Evolutionary conservation across 306 rosid genomes (phyloP), one percentile per base, ranked within the genome.

Genomic region (Ceratonia siliqua): DNA sequence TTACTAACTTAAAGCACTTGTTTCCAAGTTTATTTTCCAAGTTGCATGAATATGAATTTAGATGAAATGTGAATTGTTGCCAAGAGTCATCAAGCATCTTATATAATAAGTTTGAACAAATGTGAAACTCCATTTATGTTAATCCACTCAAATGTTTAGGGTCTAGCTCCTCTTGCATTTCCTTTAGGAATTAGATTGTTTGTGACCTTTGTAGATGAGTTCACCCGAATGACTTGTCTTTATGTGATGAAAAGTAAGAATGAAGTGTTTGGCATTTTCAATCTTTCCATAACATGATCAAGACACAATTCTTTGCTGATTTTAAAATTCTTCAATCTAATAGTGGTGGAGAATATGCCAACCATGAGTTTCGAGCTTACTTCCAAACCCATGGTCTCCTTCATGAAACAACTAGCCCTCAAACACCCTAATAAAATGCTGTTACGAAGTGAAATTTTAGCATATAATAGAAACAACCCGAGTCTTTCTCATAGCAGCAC

Each of bases 61-160:
- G 8, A 6, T 49, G 55, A 49, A n/a, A 3, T 25, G 2, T 49
- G 55, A 4, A 49, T 49, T 49, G 10, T 3, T 0, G 55, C 21
- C 2, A 49, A 49, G 9, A 49, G 2, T 49, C 24, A 49, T 49
- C 5, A 18, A 2, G 17, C 17, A n/a, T 9, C 24, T 49, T 49
- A n/a, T 17, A 9, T 10, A n/a, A 49, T 49, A 2, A 49, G 24
- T n/a, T 49, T 49, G 55, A 49, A n/a, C 1, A 49, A 49, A 49
- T 49, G 55, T 49, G 24, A 49, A 0, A 18, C 55, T n/a, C 55
- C 9, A 1, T 49, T 49, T 49, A 1, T 57, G 3, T 48, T 46
- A 22, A 42, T 68, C 5, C 59, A 68, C n/a, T 68, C 42, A 3
- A 7, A 48, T 46, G 73, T 68, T 30, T 68, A 13, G 58, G 73